Evolutionary conservation across 495 filamentous ascomycete species (phyloP), one percentile per base, ranked within the genome.

Genomic region (Tuber indicum): DNA sequence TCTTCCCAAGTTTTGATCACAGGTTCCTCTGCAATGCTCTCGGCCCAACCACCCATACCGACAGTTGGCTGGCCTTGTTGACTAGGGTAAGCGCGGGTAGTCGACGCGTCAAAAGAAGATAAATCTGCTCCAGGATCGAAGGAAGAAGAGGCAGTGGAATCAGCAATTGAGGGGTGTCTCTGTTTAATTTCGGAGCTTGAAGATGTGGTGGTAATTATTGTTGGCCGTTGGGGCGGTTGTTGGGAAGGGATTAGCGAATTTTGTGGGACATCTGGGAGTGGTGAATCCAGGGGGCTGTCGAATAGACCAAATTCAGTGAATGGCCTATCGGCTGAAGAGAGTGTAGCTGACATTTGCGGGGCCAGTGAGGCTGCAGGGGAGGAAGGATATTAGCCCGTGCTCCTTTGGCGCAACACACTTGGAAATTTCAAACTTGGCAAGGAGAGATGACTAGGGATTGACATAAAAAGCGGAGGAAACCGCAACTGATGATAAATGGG

Each of bases 1-100:
- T 83, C 82, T 62, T 83, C 82, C 82, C 82, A 83, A 9, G 82
- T 83, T 52, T 83, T 83, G n/a, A 79, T 75, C 17, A 81, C 75
- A 21, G 75, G 73, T 9, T 77, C 82, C 26, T 81, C 82, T 23
- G 52, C 70, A 7, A 74, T 75, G 10, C 77, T 71, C 74, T 83
- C 82, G 21, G 74, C 23, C 82, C 82, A 83, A 21, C 78, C 82
- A 4, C 75, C 72, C 74, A 81, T 81, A 6, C 77, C 74, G 2
- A 77, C 26, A 45, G 49, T 17, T 1, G 76, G 75, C 9, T 39
- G 72, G 45, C 79, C 79, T 39, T 82, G 70, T 19, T 47, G 76
- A n/a, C 82, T 77, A 2, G 79, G 77, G 36, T 72, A 58, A 58
- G 82, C 82, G 17, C 82, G 71, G 46, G 79, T 74, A 32, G 62